Evolutionary conservation across 2,329 filamentous ascomycete genomes (phyloP), one percentile per base, ranked within the genome.

Genomic region (Penicillium sp.): DNA sequence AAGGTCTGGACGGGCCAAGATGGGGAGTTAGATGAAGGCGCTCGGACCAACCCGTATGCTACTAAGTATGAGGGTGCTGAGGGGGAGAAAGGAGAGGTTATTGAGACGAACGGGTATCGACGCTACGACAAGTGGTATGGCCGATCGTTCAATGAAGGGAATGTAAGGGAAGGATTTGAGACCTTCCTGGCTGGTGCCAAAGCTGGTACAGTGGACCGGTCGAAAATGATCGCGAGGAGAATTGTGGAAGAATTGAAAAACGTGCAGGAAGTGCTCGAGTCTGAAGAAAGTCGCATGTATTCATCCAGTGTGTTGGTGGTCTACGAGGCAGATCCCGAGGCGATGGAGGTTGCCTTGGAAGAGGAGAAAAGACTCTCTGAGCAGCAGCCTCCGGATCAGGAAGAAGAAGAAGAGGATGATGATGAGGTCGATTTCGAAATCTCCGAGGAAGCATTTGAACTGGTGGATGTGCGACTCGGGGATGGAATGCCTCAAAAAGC

Each of bases 91-190:
- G 68, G 71, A 11, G 66, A 76, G 54, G 68, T 76, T 13, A 74
- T 82, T 53, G 78, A 80, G 51, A 76, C 78, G 27, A 78, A 80
- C 31, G 79, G 80, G 11, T 87, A 84, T 67, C 81, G 80, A 66
- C 79, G 82, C 14, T 89, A 86, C 68, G 85, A 87, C 69, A 89
- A 88, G 68, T 81, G 84, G 74, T 89, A 88, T 62, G 87, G 87
- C 4, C 80, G 86, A 27, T 79, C 80, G 1, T 85, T 88, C 69
- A 79, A 69, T 11, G 77, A 78, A 0, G 74, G 82, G 2, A 85
- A 82, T 60, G 80, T 88, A 14, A 76, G 78, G 21, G 76, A 83
- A 27, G 86, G 82, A 0, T 86, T 89, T 58, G 76, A 78, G 43
- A 81, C 81, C 8, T 89, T 84, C 65, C 77, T 88, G 29, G 74